Percentiles rank a stretch among this genome's conserved stretches.
Conservation (phyloP, 768 basidiomycete species). For the Goffeauzyma gilvescens region DNA sequence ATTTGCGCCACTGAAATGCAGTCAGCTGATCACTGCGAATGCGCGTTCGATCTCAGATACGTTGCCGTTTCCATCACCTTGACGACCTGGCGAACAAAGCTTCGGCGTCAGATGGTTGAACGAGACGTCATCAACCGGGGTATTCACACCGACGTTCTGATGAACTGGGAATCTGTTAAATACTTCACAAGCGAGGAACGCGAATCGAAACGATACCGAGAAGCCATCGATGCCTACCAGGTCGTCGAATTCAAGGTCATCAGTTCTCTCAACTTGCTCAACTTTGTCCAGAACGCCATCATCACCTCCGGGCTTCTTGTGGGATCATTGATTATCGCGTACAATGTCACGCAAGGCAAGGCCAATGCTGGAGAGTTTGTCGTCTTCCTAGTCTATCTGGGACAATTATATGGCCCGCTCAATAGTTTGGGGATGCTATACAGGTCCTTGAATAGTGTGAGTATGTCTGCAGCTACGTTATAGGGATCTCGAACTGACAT, state of each 20-base stretch:
- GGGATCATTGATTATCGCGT: constrained; percentile 61
- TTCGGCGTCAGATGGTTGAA: constrained; percentile 65
- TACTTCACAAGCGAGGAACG: constrained; percentile 74
- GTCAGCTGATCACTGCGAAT: constrained; percentile 37
- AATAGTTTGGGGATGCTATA: constrained; percentile 48
- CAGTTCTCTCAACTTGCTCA: constrained; percentile 53
- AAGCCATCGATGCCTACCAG: constrained; percentile 59
- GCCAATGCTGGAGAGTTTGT: constrained; percentile 47
- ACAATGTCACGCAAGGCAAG: constrained; percentile 43
- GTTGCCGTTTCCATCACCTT: constrained; percentile 35
- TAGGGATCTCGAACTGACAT: constrained; percentile 31
- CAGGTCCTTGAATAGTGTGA: constrained; percentile 34
- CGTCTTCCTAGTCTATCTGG: constrained; percentile 62
- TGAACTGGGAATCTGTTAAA: constrained; percentile 46
- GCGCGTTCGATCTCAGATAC: constrained; percentile 13
- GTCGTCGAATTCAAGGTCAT: constrained; percentile 53
- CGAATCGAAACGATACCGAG: constrained; percentile 50
- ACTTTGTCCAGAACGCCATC: constrained; percentile 40
- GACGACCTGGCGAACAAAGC: constrained; percentile 52
- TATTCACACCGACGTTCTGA: constrained; percentile 50
- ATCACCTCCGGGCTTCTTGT: constrained; percentile 51
- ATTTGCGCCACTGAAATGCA: constrained; percentile 14
- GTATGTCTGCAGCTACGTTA: background rate
- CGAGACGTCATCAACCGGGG: constrained; percentile 60
- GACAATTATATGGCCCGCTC: constrained; percentile 54